These are phyloP conservation scores for Emericellopsis cladophorae DNA, from an alignment of 2,329 filamentous ascomycete species.

Conservation along the genomic window DNA sequence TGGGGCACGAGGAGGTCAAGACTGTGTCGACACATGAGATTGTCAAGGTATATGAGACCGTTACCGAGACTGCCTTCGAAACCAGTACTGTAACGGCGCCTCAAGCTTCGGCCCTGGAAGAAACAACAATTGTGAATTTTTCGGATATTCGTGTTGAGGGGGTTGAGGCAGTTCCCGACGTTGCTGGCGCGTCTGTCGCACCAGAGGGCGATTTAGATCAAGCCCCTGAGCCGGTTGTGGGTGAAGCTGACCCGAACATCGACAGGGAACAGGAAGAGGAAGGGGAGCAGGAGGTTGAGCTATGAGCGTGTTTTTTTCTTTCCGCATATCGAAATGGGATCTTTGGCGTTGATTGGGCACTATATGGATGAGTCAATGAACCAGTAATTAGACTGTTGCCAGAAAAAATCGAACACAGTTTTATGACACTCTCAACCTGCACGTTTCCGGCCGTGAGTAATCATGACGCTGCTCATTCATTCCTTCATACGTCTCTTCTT, in stretches of 20 bases:
- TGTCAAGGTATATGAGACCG: constrained; percentile 19
- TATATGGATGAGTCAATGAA: too few relatives aligned
- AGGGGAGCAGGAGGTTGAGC: background rate
- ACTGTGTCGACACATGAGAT: constrained; percentile 10
- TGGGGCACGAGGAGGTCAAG: constrained; percentile 9
- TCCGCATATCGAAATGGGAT: too few relatives aligned
- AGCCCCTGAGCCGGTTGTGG: constrained; percentile 3
- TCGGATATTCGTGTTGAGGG: too few relatives aligned
- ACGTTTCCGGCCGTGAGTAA: background rate
- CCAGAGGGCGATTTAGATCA: too few relatives aligned
- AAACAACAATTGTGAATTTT: background rate
- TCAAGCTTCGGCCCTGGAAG: background rate
- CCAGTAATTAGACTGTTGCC: too few relatives aligned
- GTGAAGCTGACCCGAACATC: background rate
- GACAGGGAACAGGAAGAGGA: background rate
- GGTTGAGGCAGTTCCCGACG: too few relatives aligned
- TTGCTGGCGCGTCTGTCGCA: too few relatives aligned
- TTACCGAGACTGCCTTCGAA: constrained; percentile 18
- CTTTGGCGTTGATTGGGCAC: too few relatives aligned
- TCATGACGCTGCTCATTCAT: too few relatives aligned
- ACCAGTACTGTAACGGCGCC: constrained; percentile 14
- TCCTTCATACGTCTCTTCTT: too few relatives aligned
- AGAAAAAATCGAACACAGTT: background rate
- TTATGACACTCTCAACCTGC: background rate
- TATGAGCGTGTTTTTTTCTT: too few relatives aligned